Evolutionary conservation across 495 filamentous ascomycete genomes (phyloP).

Genomic region (Chaetomium tenue): DNA sequence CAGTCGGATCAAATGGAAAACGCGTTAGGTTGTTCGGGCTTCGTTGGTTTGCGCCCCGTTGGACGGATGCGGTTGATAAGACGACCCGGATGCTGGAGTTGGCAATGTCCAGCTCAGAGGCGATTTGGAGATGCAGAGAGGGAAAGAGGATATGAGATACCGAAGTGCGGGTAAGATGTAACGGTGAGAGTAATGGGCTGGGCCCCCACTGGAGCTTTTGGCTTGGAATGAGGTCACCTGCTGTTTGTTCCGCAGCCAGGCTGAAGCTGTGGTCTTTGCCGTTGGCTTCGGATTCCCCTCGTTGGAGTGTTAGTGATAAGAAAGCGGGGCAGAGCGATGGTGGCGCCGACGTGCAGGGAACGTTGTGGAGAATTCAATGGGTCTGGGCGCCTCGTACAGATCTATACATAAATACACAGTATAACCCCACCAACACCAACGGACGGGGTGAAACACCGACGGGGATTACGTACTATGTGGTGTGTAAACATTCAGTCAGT

Average conservation of each 20-base stretch:
- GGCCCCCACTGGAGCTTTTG: conserved; percentile 16
- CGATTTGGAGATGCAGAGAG: not conserved
- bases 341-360: not conserved
- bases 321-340: not conserved
- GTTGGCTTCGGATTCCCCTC: not conserved
- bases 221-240: conserved; percentile 29
- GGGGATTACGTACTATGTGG: not conserved
- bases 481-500: not conserved
- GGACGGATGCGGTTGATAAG: not conserved
- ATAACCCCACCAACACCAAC: too few relatives aligned
- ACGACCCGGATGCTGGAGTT: not conserved
- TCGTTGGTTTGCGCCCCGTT: conserved; percentile 1
- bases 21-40: not conserved
- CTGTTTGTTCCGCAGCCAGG: conserved; percentile 12
- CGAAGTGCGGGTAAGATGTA: not conserved
- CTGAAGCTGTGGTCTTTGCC: conserved; percentile 2
- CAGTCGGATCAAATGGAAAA: conserved; percentile 8
- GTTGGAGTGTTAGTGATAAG: conserved; percentile 7
- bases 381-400: not conserved
- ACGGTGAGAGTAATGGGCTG: conserved; percentile 12
- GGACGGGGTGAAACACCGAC: not conserved
- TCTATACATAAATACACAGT: too few relatives aligned
- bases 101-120: not conserved
- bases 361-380: not conserved
- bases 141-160: not conserved